Conservation (phyloP, 2,329 filamentous ascomycete genomes). For the Epichloe festucae region DNA sequence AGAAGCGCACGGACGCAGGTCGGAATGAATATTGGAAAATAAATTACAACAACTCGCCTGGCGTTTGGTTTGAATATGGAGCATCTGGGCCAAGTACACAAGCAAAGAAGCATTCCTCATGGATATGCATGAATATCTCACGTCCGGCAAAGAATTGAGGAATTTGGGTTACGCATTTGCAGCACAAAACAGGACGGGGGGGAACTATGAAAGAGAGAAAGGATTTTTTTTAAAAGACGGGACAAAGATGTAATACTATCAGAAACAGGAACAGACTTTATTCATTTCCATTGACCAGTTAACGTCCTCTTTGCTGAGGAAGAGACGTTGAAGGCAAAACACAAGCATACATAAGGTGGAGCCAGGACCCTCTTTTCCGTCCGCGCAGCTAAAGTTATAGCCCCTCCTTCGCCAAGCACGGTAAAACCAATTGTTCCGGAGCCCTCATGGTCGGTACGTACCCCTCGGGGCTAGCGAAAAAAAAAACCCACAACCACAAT, state of each 20-base stretch:
- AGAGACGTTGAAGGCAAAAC: neutral
- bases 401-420: conserved; percentile 10
- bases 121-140: neutral
- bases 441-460: conserved; percentile 20
- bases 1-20: neutral
- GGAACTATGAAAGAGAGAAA: neutral
- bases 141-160: too few species aligned
- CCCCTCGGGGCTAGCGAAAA: conserved; percentile 19
- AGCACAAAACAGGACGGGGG: neutral
- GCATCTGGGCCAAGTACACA: neutral
- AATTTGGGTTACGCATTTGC: neutral
- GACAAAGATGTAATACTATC: neutral
- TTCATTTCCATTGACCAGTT: neutral
- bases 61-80: neutral
- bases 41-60: neutral
- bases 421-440: conserved; percentile 11
- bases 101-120: neutral
- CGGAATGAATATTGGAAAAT: neutral
- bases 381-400: neutral
- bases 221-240: neutral
- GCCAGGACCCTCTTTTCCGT: neutral
- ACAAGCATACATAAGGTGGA: neutral
- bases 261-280: neutral
- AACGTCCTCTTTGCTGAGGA: neutral
- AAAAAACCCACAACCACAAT: conserved; percentile 27